Base-by-base conservation (phyloP, 306 rosid species). In the Carpinus fangiana region DNA sequence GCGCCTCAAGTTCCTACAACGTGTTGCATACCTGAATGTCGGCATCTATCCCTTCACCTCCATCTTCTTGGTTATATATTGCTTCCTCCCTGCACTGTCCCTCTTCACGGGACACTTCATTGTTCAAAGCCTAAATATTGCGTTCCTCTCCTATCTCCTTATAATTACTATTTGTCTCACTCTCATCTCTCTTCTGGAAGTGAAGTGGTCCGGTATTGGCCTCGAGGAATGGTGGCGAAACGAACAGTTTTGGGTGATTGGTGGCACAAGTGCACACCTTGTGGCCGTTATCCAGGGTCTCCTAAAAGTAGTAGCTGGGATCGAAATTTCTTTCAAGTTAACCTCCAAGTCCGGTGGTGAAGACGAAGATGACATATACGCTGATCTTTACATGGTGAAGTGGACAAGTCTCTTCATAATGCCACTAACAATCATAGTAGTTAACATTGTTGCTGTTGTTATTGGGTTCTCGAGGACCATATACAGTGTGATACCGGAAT, bases 1-100 rank as follows among this genome's bases (percentile, higher is more conserved):
- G n/a, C 96, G 98, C 62, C 94, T 93, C 67, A 93, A 93, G 83
- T 93, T 93, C 61, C 75, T 90, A 18, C 98, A 93, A 77, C 82
- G 98, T 36, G 12, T 93, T 12, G 91, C 98, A 17, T 93, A 93
- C 81, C 90, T 90, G 55, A 93, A 93, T 16, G 92, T 93, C 0
- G 93, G 91, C 48, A 85, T 93, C 26, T 93, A 93, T 77, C 98
- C 98, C 17, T 93, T 93, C 89, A 91, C 98, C 13, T 93, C 98
- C 34, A 0, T 93, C 55, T 93, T 88, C 79, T 79, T 93, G 13
- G 94, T 86, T 5, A 57, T 76, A 0, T 93, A 93, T 34, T 91
- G 96, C 79, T 93, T 93, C 77, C 79, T 93, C 26, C 98, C 98
- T 0, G 98, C 98, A 4, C 20, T 90, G 4, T 93, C 86, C 51